A percentile compares a stretch with the other conserved stretches of the same genome.
Evolutionary conservation across 2,329 filamentous ascomycete genomes (phyloP).

Genomic region (Coleophoma crateriformis): DNA sequence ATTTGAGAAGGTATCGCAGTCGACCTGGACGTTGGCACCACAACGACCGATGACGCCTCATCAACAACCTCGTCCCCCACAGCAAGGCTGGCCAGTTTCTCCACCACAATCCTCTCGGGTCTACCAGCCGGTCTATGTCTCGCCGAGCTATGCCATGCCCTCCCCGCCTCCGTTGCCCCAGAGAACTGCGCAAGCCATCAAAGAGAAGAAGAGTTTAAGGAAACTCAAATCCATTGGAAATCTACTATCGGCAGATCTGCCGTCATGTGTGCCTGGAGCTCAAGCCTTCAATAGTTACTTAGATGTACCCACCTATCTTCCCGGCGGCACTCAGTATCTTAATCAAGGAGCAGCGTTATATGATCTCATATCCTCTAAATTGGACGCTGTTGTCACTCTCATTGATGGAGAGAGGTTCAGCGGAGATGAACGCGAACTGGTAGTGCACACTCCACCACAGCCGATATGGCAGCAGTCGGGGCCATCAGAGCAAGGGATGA

Average conservation of each 20-base stretch:
- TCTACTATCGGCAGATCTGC: constrained; percentile 26
- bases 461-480: constrained; percentile 13
- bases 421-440: constrained; percentile 49
- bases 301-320: constrained; percentile 21
- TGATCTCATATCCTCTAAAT: constrained; percentile 55
- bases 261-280: constrained; percentile 13
- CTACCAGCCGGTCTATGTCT: constrained; percentile 14
- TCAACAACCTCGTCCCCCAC: constrained; percentile 2
- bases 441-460: constrained; percentile 14
- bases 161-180: constrained; percentile 9
- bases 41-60: constrained; percentile 8
- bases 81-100: constrained; percentile 8
- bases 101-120: constrained; percentile 4
- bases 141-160: constrained; percentile 8
- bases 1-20: constrained; percentile 6
- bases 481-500: constrained; percentile 7
- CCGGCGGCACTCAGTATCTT: constrained; percentile 36
- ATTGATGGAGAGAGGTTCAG: constrained; percentile 59
- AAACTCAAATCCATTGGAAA: constrained; percentile 19
- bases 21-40: constrained; percentile 7
- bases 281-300: constrained; percentile 34
- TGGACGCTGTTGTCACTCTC: constrained; percentile 64
- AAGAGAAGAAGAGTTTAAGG: background rate
- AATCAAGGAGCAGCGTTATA: constrained; percentile 43
- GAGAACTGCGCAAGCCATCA: constrained; percentile 5